Evolutionary conservation across 78 protist genomes (phyloP), one percentile per base, ranked within the genome.

Genomic region (Emiliania huxleyi): DNA sequence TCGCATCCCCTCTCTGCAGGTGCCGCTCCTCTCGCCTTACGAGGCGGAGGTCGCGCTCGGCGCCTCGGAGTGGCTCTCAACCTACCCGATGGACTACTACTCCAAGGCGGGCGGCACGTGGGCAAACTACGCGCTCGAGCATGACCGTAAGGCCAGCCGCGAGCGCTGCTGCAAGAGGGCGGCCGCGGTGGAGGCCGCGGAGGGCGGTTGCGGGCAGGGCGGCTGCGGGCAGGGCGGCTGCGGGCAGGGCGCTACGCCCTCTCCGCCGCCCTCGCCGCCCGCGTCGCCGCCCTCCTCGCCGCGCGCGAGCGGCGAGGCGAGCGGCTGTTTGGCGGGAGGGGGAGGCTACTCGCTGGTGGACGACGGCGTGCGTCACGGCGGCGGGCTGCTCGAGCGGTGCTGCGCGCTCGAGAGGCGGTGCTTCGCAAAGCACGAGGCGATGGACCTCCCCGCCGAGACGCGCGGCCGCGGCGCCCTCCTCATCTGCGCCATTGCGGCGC

Each of bases 41-140:
- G 99, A 99, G 90, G 94, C 95, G 45, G 94, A 94, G 43, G 99
- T 99, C 35, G 97, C 98, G 44, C 87, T 98, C 33, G 95, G 93
- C 12, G 90, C 90, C 43, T 91, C 90, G 0, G 93, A 69, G 83
- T 97, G 98, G 99, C 95, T 93, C 56, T 22, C 43, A 0, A 2
- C 69, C 11, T 98, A 98, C 94, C 99, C 99, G 55, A 98, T 98
- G 99, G 98, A 97, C 90, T 96, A 93, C 88, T 98, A 97, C 81
- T 84, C 98, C 6, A 91, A 93, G 56, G 87, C 26, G 22, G 98
- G 98, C 84, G 98, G 98, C 69, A 52, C 94, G 91, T 97, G 6
- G 40, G 29, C 46, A 1, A 69, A 62, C 35, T 62, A 90, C 38
- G 89, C 89, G 18, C 26, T 22, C 23, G 89, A 0, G 35, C 56